Conservation (phyloP, 495 filamentous ascomycete genomes). For the Halenospora varia region DNA sequence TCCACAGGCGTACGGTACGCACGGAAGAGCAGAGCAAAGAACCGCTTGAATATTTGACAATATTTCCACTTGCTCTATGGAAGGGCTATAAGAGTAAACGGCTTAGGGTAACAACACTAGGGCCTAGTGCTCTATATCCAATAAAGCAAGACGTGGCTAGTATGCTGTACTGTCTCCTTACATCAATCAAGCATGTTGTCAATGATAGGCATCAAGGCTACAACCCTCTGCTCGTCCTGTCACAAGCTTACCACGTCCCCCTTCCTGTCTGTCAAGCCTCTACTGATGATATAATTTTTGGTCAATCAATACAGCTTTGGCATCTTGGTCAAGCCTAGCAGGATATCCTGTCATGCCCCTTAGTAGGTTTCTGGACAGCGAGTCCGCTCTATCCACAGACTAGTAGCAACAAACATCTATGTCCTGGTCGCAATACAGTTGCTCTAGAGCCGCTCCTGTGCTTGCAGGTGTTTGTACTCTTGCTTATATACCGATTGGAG, state of each 20-base stretch:
- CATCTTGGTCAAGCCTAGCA: not conserved
- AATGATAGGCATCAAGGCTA: not conserved
- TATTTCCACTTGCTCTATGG: not conserved
- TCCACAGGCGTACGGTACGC: not conserved
- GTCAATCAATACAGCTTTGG: not conserved
- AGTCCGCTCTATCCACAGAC: conserved; percentile 2
- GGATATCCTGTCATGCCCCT: not conserved
- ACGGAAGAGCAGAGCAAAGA: conserved; percentile 2
- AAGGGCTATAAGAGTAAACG: not conserved
- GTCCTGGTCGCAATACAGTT: not conserved
- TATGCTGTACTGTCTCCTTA: conserved; percentile 3
- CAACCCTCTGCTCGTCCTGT: not conserved
- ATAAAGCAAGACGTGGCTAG: not conserved
- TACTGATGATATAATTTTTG: not conserved
- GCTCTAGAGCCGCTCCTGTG: not conserved
- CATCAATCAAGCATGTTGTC: conserved; percentile 1
- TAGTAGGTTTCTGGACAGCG: not conserved
- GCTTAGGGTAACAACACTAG: not conserved
- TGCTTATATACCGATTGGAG: not conserved
- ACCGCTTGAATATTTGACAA: not conserved
- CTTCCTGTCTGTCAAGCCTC: not conserved
- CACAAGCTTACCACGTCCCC: not conserved
- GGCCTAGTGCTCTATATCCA: conserved; percentile 1
- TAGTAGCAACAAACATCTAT: not conserved
- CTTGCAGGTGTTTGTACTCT: not conserved